Evolutionary conservation across 768 basidiomycete genomes (phyloP), one percentile per base, ranked within the genome.

Genomic region (Pilatotrama ljubarskyi): DNA sequence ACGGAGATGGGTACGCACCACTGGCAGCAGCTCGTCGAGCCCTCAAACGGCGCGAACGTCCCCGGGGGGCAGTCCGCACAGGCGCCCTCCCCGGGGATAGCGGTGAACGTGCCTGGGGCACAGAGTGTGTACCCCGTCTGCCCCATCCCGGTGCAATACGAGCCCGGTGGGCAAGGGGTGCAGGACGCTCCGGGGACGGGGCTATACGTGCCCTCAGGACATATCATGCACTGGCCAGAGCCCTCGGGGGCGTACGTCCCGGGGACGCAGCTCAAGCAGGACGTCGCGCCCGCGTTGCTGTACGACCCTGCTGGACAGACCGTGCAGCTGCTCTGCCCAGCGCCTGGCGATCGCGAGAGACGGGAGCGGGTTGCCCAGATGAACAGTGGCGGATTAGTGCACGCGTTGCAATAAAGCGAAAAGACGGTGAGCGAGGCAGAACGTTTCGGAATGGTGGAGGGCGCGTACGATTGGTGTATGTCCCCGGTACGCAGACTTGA

Each of bases 11-110:
- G 15, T 15, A 58, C 64, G n/a, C 36, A 65, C 64, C 63, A 67
- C 10, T 22, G 35, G 41, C 64, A 67, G 44, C 64, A 67, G 6
- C 51, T 3, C 26, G 61, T 63, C 18, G 64, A 58, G 26, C 66
- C 64, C 14, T 32, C n/a, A 17, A 44, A 15, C 17, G 32, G 17
- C 29, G 26, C 40, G 62, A 63, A 68, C 38, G 64, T 50, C 14
- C 66, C 64, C 44, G 46, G 26, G 2, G 62, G 65, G 37, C 65
- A 66, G 22, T 11, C 37, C 36, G 35, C 26, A 3, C 26, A 52
- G 20, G 54, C 56, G 37, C 36, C 20, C 42, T 51, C 48, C 11
- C 51, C 51, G 3, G 58, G 49, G 1, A 59, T 58, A 7, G 55
- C 37, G 10, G 40, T 44, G 13, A 35, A 22, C n/a, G 60, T 52